Conservation (phyloP, 1,284 basidiomycete genomes). For the Schizophyllum amplum region DNA sequence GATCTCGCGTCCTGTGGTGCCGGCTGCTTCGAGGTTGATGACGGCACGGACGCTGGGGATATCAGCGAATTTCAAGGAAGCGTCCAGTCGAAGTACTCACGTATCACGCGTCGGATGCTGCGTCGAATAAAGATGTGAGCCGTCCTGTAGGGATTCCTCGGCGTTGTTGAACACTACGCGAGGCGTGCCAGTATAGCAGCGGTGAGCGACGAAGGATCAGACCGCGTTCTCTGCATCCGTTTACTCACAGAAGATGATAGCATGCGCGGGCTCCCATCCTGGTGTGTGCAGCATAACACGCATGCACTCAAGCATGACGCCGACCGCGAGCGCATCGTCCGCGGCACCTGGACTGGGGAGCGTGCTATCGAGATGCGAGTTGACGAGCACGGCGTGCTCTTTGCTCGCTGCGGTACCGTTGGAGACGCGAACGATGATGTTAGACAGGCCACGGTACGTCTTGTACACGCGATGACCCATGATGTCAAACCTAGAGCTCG, state of each 20-base stretch:
- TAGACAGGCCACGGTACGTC: slow-evolving; percentile 82
- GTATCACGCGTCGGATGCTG: slow-evolving; percentile 44
- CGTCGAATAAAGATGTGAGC: slow-evolving; percentile 87
- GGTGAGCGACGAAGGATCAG: background rate
- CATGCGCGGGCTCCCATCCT: slow-evolving; percentile 68
- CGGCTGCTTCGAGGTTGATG: slow-evolving; percentile 93
- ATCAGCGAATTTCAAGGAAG: no score
- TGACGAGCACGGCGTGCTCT: slow-evolving; percentile 80
- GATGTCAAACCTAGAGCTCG: slow-evolving; percentile 68
- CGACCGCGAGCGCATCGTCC: slow-evolving; percentile 83
- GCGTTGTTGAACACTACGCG: slow-evolving; percentile 87
- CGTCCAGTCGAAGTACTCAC: background rate
- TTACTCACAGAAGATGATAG: slow-evolving; percentile 77
- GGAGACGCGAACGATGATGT: slow-evolving; percentile 85
- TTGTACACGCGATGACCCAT: slow-evolving; percentile 84
- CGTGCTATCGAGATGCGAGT: slow-evolving; percentile 80
- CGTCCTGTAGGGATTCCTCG: slow-evolving; percentile 92
- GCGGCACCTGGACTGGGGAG: slow-evolving; percentile 79
- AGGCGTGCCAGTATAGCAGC: background rate
- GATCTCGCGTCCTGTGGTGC: slow-evolving; percentile 81
- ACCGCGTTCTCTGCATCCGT: background rate
- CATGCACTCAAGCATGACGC: slow-evolving; percentile 88
- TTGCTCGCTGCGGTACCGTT: slow-evolving; percentile 70
- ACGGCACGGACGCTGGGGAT: slow-evolving; percentile 68
- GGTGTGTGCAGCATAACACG: slow-evolving; percentile 73